A percentile compares a stretch with the other conserved stretches of the same genome.
These are phyloP conservation scores for Apiospora hydei DNA, from an alignment of 2,329 filamentous ascomycete genomes.

Conservation along the genomic window DNA sequence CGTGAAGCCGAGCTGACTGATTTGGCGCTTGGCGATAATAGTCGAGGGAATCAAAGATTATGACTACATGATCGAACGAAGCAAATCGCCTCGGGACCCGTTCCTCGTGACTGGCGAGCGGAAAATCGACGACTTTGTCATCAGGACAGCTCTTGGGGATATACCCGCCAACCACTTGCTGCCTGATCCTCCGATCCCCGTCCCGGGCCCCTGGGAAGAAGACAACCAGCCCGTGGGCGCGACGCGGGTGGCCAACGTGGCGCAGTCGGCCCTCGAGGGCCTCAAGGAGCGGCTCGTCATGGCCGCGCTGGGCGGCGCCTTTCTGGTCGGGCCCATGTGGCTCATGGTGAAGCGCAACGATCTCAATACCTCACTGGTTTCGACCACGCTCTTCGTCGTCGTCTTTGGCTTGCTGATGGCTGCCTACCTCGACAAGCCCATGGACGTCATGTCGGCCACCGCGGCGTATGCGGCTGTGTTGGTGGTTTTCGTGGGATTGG, in stretches of 20 bases:
- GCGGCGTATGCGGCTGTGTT: constrained; percentile 32
- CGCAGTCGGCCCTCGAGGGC: background rate
- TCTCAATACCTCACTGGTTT: constrained; percentile 25
- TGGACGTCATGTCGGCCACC: constrained; percentile 32
- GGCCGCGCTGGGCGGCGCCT: constrained; percentile 27
- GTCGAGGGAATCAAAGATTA: too few species aligned
- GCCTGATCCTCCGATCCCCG: background rate
- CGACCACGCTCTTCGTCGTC: constrained; percentile 32
- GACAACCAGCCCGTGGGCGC: constrained; percentile 26
- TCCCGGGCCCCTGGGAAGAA: constrained; percentile 26
- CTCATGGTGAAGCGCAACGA: constrained; percentile 33
- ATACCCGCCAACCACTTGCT: background rate
- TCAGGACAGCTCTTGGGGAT: background rate
- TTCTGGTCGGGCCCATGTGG: constrained; percentile 36
- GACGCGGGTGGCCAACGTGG: constrained; percentile 25
- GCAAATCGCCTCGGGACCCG: constrained; percentile 26
- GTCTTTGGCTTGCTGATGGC: constrained; percentile 33
- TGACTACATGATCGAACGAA: constrained; percentile 32
- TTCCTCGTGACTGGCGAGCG: constrained; percentile 32
- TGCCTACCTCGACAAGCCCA: constrained; percentile 26
- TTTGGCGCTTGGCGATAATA: too few species aligned
- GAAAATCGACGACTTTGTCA: constrained; percentile 28
- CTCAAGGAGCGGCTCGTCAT: constrained; percentile 26
- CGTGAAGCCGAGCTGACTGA: too few species aligned
- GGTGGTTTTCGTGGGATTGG: constrained; percentile 31